Percentiles rank a stretch among this genome's conserved stretches.
These are phyloP conservation scores for Pezicula radicicola DNA, from an alignment of 2,329 filamentous ascomycete genomes.

Conservation along the genomic window DNA sequence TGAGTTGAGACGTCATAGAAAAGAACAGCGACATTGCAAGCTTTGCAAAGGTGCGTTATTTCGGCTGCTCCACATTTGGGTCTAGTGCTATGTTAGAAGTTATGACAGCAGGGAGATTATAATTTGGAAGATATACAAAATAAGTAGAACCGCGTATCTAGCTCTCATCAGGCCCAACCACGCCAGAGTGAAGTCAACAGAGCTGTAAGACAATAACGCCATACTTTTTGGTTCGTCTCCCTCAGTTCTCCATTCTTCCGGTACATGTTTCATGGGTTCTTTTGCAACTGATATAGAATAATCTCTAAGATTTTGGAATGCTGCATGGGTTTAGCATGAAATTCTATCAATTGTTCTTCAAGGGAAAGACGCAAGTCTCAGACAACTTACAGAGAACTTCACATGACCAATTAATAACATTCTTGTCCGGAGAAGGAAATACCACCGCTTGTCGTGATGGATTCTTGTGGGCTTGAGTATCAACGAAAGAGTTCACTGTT, in stretches of 20 bases:
- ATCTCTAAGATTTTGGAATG: conserved; percentile 26
- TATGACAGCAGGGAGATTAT: not conserved
- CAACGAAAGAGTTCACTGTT: conserved; percentile 48
- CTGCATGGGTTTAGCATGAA: conserved; percentile 15
- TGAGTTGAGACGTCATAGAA: conserved; percentile 33
- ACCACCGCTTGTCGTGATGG: conserved; percentile 44
- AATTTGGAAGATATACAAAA: conserved; percentile 42
- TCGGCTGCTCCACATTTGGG: conserved; percentile 43
- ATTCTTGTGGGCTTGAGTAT: conserved; percentile 37
- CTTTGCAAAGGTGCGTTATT: conserved; percentile 49
- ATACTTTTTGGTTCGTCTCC: conserved; percentile 26
- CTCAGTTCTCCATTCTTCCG: not conserved
- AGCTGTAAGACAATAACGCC: conserved; percentile 54
- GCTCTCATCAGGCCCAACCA: conserved; percentile 58
- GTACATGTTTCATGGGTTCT: conserved; percentile 7
- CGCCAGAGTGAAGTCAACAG: conserved; percentile 52
- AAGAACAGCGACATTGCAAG: conserved; percentile 42
- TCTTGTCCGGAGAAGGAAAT: conserved; percentile 36
- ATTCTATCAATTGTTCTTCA: not conserved
- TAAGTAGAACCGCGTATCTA: conserved; percentile 51
- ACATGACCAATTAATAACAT: not conserved
- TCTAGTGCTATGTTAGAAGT: conserved; percentile 23
- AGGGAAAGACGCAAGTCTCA: not conserved
- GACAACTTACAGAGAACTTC: conserved; percentile 11
- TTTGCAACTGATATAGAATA: conserved; percentile 34